These are phyloP conservation scores for Podila epigama DNA, from an alignment of 192 early-diverging fungal genomes.

Conservation along the genomic window DNA sequence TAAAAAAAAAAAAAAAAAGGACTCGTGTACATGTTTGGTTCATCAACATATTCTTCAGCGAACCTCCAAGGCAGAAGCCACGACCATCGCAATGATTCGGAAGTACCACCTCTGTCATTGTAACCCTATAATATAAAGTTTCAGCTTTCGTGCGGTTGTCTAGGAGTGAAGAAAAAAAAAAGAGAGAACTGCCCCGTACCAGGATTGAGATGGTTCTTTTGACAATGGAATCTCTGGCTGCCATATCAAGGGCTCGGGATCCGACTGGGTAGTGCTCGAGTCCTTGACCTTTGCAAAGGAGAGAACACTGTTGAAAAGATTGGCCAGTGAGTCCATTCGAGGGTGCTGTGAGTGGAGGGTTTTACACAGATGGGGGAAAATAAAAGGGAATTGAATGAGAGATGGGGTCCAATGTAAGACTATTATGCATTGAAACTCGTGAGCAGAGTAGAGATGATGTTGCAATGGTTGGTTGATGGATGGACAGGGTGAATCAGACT, in stretches of 20 bases:
- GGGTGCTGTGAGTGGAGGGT: too few relatives aligned
- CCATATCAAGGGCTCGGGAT: constrained; percentile 6
- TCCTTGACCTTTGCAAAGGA: background rate
- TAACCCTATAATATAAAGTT: constrained; percentile 46
- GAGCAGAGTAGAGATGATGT: too few relatives aligned
- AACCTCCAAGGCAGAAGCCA: constrained; percentile 60
- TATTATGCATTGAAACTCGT: too few relatives aligned
- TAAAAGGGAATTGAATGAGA: too few relatives aligned
- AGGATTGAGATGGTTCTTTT: constrained; percentile 39
- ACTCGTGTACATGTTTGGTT: background rate
- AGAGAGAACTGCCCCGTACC: constrained; percentile 19
- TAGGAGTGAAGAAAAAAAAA: background rate
- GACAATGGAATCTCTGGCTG: constrained; percentile 43
- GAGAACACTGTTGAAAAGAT: background rate
- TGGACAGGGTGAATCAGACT: too few relatives aligned
- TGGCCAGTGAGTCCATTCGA: background rate
- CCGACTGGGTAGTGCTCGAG: background rate
- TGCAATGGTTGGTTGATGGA: too few relatives aligned
- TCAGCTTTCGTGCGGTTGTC: background rate
- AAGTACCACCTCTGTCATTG: constrained; percentile 63
- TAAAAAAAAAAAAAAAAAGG: background rate
- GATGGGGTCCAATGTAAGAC: too few relatives aligned
- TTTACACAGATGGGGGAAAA: too few relatives aligned
- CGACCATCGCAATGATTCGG: constrained; percentile 59
- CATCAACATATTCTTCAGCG: background rate